Evolutionary conservation across 2,329 filamentous ascomycete genomes (phyloP), one percentile per base, ranked within the genome.

Genomic region (Nannizziopsis arthrosporioides): DNA sequence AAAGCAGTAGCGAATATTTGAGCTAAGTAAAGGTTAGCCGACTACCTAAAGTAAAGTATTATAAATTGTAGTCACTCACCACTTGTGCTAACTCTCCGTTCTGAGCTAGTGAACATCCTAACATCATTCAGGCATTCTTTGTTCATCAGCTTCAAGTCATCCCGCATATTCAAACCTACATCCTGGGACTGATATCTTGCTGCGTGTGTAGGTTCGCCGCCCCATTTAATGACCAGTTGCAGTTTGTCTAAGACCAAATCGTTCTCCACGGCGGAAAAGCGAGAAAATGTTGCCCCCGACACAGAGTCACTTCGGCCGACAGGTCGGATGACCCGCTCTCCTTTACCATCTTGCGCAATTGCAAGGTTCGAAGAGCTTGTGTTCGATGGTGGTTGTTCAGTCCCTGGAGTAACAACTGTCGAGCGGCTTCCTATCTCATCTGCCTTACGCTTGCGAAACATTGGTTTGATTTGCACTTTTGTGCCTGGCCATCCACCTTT

Each of bases 221-320:
- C 92, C 93, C 92, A 98, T 63, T 98, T 98, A 66, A 98, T 92
- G 57, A 98, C 93, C 35, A 98, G 77, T 64, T 98, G 92, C 31
- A 98, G 72, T 66, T 98, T 98, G 64, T 98, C 93, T 1, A 98
- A 75, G 1, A 94, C 84, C 42, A 96, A 75, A 59, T 89, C 88
- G 62, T 96, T 88, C 62, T 96, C 92, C 12, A 82, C 87, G 0
- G 92, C 90, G 5, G 90, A 92, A 52, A 94, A 93, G 52, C 93
- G 84, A 17, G 90, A 96, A 70, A 95, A 83, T 1, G 89, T 95
- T 5, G 93, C 80, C 12, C 85, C 90, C 1, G 87, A 89, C 51
- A 94, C 76, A 0, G 90, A 95, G 59, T 95, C 86, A 52, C 85
- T 85, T 41, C 85, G 74, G 42, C 76, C 77, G 14, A 80, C 76